Evolutionary conservation across 352 stramenopile species (phyloP).

Genomic region (Phytophthora parvispora): DNA sequence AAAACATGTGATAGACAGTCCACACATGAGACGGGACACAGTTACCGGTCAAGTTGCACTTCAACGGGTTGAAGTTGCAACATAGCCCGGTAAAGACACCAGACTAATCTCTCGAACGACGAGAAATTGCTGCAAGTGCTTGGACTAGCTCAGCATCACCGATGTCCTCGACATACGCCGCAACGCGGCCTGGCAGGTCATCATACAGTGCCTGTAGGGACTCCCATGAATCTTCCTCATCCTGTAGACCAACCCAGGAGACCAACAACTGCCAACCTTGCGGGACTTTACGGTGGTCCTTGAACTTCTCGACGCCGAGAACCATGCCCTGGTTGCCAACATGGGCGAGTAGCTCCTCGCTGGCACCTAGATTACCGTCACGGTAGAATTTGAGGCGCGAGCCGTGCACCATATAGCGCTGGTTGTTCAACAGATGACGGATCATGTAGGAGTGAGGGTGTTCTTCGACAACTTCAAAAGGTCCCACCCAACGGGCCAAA

Average conservation of each 20-base stretch:
- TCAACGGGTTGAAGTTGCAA: no score
- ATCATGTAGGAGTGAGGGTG: slow-evolving; percentile 16
- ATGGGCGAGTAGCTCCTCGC: background rate
- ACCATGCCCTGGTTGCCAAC: background rate
- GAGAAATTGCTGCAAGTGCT: no score
- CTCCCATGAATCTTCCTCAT: background rate
- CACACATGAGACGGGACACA: no score
- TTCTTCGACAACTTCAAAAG: slow-evolving; percentile 12
- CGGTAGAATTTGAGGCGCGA: background rate
- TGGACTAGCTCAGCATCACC: no score
- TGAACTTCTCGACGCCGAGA: background rate
- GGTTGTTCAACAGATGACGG: slow-evolving; percentile 6
- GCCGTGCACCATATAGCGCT: slow-evolving; percentile 1
- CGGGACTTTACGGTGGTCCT: background rate
- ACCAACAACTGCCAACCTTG: background rate
- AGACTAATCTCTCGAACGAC: no score
- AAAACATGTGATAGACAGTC: no score
- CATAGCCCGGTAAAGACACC: no score
- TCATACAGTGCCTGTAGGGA: no score
- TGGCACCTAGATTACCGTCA: background rate
- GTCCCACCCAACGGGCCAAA: slow-evolving; percentile 11
- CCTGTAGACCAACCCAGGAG: background rate
- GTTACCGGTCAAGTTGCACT: no score
- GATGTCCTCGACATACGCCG: no score
- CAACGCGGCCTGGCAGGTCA: no score